Conservation (phyloP, 2,329 filamentous ascomycete genomes). For the Macroventuria anomochaeta region DNA sequence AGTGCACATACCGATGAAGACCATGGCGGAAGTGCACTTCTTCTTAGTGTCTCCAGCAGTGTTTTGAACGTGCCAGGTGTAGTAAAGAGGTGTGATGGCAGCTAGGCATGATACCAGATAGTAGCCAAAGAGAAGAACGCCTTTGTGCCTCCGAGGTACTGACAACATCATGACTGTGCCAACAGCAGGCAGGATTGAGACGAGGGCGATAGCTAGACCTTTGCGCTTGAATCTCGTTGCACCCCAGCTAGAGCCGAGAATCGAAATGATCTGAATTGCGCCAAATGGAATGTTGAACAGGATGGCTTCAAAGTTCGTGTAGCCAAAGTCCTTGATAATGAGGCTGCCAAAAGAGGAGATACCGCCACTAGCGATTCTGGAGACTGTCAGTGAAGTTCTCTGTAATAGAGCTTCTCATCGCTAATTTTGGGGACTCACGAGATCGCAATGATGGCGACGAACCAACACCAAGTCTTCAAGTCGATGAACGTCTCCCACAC, state of each 20-base stretch:
- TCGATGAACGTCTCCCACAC: constrained; percentile 31
- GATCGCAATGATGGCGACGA: constrained; percentile 59
- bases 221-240: constrained; percentile 59
- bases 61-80: constrained; percentile 49
- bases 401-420: not conserved
- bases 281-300: constrained; percentile 67
- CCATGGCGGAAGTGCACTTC: constrained; percentile 46
- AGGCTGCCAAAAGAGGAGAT: constrained; percentile 66
- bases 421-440: constrained; percentile 20
- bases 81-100: constrained; percentile 46
- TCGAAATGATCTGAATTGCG: constrained; percentile 57
- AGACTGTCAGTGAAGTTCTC: not conserved
- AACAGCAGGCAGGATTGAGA: constrained; percentile 59
- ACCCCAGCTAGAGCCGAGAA: constrained; percentile 59
- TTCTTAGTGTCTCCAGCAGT: constrained; percentile 51
- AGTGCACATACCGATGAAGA: constrained; percentile 48
- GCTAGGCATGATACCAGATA: constrained; percentile 55
- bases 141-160: constrained; percentile 56
- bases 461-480: constrained; percentile 54
- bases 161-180: constrained; percentile 60
- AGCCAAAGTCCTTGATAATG: constrained; percentile 63
- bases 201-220: constrained; percentile 59
- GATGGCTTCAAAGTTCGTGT: constrained; percentile 61
- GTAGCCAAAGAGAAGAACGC: constrained; percentile 59
- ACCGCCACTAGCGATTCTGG: constrained; percentile 65